Evolutionary conservation across 495 filamentous ascomycete genomes (phyloP).

Genomic region (Penicillium paxilli): DNA sequence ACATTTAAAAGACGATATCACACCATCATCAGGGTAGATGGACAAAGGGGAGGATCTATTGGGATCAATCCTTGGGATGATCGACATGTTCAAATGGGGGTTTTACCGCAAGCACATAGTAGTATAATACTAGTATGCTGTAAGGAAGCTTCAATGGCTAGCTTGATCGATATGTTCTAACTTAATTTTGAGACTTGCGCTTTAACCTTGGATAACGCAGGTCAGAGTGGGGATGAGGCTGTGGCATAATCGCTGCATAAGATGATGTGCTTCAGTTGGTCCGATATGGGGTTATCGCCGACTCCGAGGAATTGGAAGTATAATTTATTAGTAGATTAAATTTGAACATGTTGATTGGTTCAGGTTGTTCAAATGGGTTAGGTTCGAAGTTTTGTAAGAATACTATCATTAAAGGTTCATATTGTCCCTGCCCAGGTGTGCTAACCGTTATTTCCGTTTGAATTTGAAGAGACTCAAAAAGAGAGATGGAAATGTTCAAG

Average conservation of each 20-base stretch:
- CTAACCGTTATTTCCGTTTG: no score
- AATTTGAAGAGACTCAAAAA: no score
- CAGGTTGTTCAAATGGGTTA: no score
- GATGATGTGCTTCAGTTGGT: neutral
- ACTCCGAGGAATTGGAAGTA: neutral
- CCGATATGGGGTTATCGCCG: neutral
- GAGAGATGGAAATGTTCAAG: no score
- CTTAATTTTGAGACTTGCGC: neutral
- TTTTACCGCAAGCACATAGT: no score
- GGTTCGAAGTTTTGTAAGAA: no score
- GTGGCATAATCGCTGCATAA: neutral
- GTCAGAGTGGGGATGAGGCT: neutral
- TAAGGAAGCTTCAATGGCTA: neutral
- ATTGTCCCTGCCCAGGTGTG: no score
- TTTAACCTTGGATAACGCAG: neutral
- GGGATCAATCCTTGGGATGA: neutral
- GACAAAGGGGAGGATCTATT: no score
- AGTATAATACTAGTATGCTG: neutral
- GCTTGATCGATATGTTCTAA: neutral
- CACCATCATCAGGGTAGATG: neutral
- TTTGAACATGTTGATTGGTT: no score
- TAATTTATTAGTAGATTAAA: neutral
- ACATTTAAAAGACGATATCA: neutral
- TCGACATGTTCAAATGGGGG: neutral
- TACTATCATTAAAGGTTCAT: no score